Evolutionary conservation across 2,329 filamentous ascomycete species (phyloP).

Genomic region (Elsinoe necatrix): DNA sequence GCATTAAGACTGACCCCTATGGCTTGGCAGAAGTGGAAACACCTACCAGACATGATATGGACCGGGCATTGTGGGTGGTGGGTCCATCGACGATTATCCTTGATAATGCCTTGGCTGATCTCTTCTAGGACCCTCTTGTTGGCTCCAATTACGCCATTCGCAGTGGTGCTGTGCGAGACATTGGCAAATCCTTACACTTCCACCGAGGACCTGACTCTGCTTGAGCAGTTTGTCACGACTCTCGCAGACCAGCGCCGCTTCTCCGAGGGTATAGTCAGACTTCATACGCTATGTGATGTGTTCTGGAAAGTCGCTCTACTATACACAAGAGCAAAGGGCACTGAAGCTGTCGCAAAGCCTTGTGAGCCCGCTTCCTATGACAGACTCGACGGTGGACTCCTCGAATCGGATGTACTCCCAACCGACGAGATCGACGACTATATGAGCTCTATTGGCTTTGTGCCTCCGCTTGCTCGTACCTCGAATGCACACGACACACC

Average conservation of each 20-base stretch:
- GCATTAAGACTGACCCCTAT: not conserved
- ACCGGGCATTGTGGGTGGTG: not conserved
- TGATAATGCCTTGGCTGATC: too few species aligned
- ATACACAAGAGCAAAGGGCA: not conserved
- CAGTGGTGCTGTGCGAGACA: conserved; percentile 44
- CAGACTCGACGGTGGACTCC: too few species aligned
- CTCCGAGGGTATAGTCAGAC: conserved; percentile 13
- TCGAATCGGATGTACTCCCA: not conserved
- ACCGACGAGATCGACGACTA: not conserved
- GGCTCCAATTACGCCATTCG: conserved; percentile 52
- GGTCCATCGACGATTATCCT: not conserved
- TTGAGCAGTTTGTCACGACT: conserved; percentile 21
- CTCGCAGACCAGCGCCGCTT: conserved; percentile 16
- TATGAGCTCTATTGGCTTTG: not conserved
- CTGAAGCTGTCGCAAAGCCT: too few species aligned
- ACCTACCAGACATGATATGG: not conserved
- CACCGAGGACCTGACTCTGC: conserved; percentile 19
- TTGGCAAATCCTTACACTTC: conserved; percentile 21
- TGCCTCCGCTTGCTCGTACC: not conserved
- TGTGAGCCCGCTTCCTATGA: not conserved
- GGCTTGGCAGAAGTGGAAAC: not conserved
- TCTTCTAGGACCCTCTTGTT: conserved; percentile 30
- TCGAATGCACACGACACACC: not conserved
- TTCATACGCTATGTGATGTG: conserved; percentile 21
- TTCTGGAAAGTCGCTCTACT: conserved; percentile 21